Evolutionary conservation across 2,329 filamentous ascomycete species (phyloP).

Genomic region (Sporothrix brunneoviolacea): DNA sequence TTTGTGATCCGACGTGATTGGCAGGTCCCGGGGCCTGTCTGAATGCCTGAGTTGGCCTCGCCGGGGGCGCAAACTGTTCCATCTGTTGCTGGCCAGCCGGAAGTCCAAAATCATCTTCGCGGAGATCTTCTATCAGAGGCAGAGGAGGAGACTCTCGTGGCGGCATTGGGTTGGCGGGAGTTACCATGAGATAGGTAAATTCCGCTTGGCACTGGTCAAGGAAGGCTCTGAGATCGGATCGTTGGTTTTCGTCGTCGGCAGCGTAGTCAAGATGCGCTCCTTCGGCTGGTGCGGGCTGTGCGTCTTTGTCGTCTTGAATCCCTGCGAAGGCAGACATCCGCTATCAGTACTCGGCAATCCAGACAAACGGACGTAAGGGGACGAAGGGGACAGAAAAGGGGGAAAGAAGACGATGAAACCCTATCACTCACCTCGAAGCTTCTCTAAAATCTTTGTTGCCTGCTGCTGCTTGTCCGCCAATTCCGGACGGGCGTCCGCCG

Average conservation of each 20-base stretch:
- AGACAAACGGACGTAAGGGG: neutral
- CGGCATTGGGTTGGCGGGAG: constrained; percentile 57
- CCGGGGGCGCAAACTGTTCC: constrained; percentile 16
- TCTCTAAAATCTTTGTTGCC: constrained; percentile 34
- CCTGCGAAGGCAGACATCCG: neutral
- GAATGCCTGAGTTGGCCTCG: constrained; percentile 36
- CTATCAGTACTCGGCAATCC: too few relatives aligned
- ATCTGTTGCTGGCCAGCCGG: constrained; percentile 35
- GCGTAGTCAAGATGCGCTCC: constrained; percentile 40
- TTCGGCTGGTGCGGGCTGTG: constrained; percentile 35
- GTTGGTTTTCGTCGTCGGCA: constrained; percentile 44
- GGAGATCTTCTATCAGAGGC: constrained; percentile 52
- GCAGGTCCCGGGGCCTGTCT: constrained; percentile 24
- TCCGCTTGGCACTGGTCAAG: constrained; percentile 59
- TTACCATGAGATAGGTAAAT: constrained; percentile 62
- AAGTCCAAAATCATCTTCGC: constrained; percentile 48
- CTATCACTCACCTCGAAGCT: constrained; percentile 5
- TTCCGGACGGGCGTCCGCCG: constrained; percentile 33
- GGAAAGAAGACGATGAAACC: too few relatives aligned
- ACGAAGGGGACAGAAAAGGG: constrained; percentile 7
- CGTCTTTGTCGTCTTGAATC: constrained; percentile 33
- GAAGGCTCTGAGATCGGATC: constrained; percentile 51
- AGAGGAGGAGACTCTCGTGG: constrained; percentile 53
- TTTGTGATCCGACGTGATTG: constrained; percentile 27
- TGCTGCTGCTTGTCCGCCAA: constrained; percentile 44